Base-by-base conservation (phyloP, 805 yeast genomes). In the Starmerella cellae region DNA sequence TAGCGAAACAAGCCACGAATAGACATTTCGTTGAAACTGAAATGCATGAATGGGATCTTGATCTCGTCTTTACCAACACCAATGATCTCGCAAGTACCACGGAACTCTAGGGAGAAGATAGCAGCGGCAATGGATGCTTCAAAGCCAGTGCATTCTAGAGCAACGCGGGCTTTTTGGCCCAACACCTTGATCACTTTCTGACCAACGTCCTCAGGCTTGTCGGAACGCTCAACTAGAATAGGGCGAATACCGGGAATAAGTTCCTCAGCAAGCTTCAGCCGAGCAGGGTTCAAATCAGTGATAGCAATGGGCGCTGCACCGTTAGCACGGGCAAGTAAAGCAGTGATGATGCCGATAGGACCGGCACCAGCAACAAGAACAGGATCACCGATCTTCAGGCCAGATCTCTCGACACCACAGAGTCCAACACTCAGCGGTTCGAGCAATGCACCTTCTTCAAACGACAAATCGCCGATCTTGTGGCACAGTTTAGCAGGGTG, bases 401-500 rank as follows among this genome's bases (percentile, higher is more conserved):
- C 66, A 2, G 74, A 66, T 49, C 69, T 60, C 50, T 65, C 66
- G 36, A 74, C 62, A 22, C 74, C 78, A 41, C 71, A 74, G 41
- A 68, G 62, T 2, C 71, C 75, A 37, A 73, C 79, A 16, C 70
- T 62, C 27, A 73, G 59, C 2, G 76, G 77, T 58, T 73, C 77
- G 18, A 71, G 69, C 40, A 73, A 54, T 2, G 78, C 77, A 28
- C 77, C 79, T 49, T 70, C 68, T 42, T 65, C 70, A 51, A 60
- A 71, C 9, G 71, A 51, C 69, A 73, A 63, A 43, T 53, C 51
- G 43, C 56, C 59, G 36, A 62, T 59, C 51, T 57, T 56, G 55
- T 60, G 62, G 49, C 64, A 60, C 50, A 58, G 54, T 21, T 54
- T 48, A 26, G 65, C 65, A 11, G 66, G 64, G 50, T 62, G 66